Conservation (phyloP, 306 rosid genomes). For the Acacia acuminata region DNA sequence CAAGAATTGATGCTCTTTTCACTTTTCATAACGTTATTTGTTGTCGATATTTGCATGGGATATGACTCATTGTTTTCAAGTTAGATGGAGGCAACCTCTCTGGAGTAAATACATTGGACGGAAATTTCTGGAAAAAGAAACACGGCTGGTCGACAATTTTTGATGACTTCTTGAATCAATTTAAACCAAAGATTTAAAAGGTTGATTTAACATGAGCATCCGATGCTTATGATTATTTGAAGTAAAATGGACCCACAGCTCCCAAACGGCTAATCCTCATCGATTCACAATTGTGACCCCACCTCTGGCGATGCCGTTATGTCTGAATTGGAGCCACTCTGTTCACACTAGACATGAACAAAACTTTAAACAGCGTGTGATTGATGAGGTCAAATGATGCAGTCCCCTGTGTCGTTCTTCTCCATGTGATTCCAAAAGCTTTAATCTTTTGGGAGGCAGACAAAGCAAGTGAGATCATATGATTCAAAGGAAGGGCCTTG, state of each 20-base stretch:
- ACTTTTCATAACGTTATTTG: neutral
- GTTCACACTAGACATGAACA: constrained; percentile 17
- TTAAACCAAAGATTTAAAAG: neutral
- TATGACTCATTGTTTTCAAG: neutral
- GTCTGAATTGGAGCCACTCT: constrained; percentile 14
- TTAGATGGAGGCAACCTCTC: neutral
- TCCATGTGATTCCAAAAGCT: constrained; percentile 32
- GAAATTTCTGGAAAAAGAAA: neutral
- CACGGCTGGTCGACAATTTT: neutral
- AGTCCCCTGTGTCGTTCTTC: neutral
- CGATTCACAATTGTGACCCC: neutral
- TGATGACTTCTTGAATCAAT: neutral
- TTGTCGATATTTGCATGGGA: neutral
- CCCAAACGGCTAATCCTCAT: neutral
- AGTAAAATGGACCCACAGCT: neutral
- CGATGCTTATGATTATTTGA: constrained; percentile 16
- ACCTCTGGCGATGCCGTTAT: constrained; percentile 13
- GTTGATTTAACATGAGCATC: neutral
- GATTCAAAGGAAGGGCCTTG: neutral
- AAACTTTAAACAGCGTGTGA: neutral
- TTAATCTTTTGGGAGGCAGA: constrained; percentile 34
- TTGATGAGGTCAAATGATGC: constrained; percentile 5
- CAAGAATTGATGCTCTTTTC: neutral
- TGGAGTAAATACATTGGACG: neutral
- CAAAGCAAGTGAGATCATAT: constrained; percentile 35